Base-by-base conservation (phyloP, 2,329 filamentous ascomycete species). In the Pseudogymnoascus sp. region DNA sequence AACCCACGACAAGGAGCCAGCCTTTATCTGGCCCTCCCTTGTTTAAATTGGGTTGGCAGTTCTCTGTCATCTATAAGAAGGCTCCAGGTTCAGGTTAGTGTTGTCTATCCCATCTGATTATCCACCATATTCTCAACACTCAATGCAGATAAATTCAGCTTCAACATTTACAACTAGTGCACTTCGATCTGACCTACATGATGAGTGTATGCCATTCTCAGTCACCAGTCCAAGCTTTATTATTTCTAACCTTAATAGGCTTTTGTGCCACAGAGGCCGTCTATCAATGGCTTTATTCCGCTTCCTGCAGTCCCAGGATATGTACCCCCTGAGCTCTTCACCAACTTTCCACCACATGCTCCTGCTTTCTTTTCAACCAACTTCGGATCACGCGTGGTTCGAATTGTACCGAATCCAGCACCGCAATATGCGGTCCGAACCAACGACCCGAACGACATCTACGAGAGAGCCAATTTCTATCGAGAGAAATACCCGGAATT, bases 361-460 rank as follows among this genome's bases (percentile, higher is more conserved):
- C 62, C 61, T 6, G 67, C 68, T 14, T 37, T 60, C 29, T 68
- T 70, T 41, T 70, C 69, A 3, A 70, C 68, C 14, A 35, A 62
- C 2, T 19, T 31, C 14, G 63, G 69, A 37, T 41, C 21, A 19
- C 35, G 45, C 2, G 39, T 49, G 43, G 65, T 66, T 52, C 63
- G 68, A 21, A 38, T 35, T 14, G 8, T 61, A 11, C 63, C 63
- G 10, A n/a, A 26, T 19, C 33, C 61, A n/a, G 62, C 43, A 31
- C 43, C 19, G 38, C 38, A 59, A 12, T 39, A 26, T 11, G 61
- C 68, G 19, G 29, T 61, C 16, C 67, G 65, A 43, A 63, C 63
- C 8, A 58, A 67, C 16, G 4, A 65, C 4, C 33, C 61, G 8
- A n/a, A 11, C 5, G 66, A 65, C 11, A 61, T 68, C 12, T 29